These are phyloP conservation scores for Patellifolia procumbens DNA, from an alignment of 179 eudicot genomes.

Conservation along the genomic window DNA sequence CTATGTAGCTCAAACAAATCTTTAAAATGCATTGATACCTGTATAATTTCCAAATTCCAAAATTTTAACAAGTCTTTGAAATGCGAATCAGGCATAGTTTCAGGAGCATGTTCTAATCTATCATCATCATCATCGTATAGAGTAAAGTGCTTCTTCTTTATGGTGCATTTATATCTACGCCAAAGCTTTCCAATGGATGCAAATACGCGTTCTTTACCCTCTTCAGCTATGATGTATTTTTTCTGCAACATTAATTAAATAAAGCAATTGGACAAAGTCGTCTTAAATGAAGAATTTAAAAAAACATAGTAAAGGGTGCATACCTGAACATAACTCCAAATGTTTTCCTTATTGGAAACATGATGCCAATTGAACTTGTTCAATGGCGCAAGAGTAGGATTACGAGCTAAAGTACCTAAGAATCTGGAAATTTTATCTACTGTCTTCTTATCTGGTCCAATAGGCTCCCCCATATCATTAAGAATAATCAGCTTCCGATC, in stretches of 20 bases:
- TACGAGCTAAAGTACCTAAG: background rate
- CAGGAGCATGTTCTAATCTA: background rate
- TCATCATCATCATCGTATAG: background rate
- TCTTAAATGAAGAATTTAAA: background rate
- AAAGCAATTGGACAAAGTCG: too few species aligned
- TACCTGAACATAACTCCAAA: slow-evolving; percentile 9
- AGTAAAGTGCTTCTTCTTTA: background rate
- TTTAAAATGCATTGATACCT: background rate
- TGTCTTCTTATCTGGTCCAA: background rate
- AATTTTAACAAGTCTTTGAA: background rate
- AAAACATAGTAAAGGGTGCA: background rate
- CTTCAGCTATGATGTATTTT: background rate
- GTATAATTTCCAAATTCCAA: background rate
- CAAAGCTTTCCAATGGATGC: background rate
- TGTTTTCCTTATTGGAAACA: background rate
- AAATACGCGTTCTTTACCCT: background rate
- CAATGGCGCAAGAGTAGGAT: slow-evolving; percentile 3
- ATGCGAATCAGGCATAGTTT: background rate
- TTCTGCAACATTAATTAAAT: slow-evolving; percentile 1
- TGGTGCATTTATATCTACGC: background rate
- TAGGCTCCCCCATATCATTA: slow-evolving; percentile 4
- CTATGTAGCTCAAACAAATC: too few species aligned
- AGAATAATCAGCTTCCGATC: background rate
- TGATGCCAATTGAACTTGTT: slow-evolving; percentile 1
- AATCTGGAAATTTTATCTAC: background rate